Conservation (phyloP, 1,284 basidiomycete genomes). For the Papiliotrema terrestris region DNA sequence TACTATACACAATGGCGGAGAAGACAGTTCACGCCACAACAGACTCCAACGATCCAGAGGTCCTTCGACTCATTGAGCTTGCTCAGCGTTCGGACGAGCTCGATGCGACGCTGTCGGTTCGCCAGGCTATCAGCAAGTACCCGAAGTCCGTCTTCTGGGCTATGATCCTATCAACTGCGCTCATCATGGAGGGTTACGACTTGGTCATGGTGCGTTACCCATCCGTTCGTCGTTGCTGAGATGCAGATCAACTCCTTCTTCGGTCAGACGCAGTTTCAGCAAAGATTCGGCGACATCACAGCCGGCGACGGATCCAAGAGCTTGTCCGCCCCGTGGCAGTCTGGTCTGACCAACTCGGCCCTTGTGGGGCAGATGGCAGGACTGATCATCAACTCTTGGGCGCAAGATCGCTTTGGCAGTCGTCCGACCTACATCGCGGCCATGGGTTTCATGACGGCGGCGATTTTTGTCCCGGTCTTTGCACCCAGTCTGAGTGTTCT, state of each 20-base stretch:
- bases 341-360: conserved; percentile 44
- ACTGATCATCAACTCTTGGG: conserved; percentile 45
- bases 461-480: conserved; percentile 41
- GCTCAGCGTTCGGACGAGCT: conserved; percentile 15
- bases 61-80: conserved; percentile 5
- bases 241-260: conserved; percentile 29
- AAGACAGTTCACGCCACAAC: not conserved
- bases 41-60: conserved; percentile 4
- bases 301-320: conserved; percentile 8
- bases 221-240: not conserved
- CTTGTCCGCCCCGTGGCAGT: conserved; percentile 49
- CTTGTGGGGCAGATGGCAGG: conserved; percentile 44
- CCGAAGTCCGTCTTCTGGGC: conserved; percentile 25
- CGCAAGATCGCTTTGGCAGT: conserved; percentile 45
- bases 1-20: not conserved
- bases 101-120: conserved; percentile 11
- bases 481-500: conserved; percentile 39
- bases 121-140: conserved; percentile 25
- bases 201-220: conserved; percentile 22
- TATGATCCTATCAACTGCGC: conserved; percentile 18
- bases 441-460: conserved; percentile 31
- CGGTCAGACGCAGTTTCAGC: conserved; percentile 27
- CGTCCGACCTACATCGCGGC: conserved; percentile 38
- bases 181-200: conserved; percentile 42
- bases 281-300: conserved; percentile 23